Evolutionary conservation across 73 alveolate species (phyloP).

Genomic region (Durusdinium trenchii): DNA sequence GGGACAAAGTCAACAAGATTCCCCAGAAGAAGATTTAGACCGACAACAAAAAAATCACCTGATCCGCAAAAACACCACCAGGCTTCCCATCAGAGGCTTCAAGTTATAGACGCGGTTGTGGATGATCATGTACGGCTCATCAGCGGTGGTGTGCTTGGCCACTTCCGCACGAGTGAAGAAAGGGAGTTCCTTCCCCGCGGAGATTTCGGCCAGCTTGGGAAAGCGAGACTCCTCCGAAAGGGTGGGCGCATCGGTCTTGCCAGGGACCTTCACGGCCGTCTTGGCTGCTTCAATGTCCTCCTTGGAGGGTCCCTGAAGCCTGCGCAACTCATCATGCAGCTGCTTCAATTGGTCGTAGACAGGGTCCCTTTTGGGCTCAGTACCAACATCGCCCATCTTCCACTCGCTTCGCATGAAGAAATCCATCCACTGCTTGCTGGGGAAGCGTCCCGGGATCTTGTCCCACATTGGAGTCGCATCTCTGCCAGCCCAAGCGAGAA

Average conservation of each 20-base stretch:
- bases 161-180: constrained; percentile 94
- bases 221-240: constrained; percentile 81
- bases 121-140: constrained; percentile 93
- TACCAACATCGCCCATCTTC: constrained; percentile 79
- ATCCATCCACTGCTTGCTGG: constrained; percentile 95
- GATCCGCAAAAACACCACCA: too few species aligned
- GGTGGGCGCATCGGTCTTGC: constrained; percentile 90
- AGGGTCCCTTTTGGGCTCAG: constrained; percentile 25
- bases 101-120: constrained; percentile 93
- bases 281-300: constrained; percentile 87
- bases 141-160: constrained; percentile 90
- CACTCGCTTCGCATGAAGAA: constrained; percentile 80
- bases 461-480: constrained; percentile 58
- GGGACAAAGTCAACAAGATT: too few species aligned
- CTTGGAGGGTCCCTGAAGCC: constrained; percentile 90
- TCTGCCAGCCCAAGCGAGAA: constrained; percentile 88
- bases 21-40: too few species aligned
- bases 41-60: too few species aligned
- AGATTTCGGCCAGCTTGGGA: constrained; percentile 86
- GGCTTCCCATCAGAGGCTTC: constrained; percentile 85
- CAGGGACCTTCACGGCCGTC: constrained; percentile 87
- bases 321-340: constrained; percentile 70
- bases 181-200: constrained; percentile 82
- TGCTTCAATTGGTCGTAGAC: constrained; percentile 24
- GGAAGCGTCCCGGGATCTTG: constrained; percentile 92